phyloP scores from a whole-genome alignment of 768 basidiomycete genomes.

The Gloeophyllum trabeum region DNA sequence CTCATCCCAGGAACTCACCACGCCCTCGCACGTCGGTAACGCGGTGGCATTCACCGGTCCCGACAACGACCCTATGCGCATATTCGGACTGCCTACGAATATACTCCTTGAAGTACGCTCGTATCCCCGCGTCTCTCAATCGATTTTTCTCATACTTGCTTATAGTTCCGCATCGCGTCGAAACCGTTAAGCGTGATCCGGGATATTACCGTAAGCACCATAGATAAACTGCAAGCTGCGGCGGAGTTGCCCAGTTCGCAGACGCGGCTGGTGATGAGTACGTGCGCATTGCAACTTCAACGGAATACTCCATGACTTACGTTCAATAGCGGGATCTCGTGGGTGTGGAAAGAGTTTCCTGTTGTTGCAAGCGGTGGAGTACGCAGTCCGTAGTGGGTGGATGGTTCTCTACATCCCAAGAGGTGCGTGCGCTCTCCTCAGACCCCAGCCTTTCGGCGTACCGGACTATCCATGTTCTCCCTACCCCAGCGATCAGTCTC shows the following conservation, averaged over 20 bases:
- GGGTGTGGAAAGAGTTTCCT: constrained; percentile 80
- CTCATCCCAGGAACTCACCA: constrained; percentile 21
- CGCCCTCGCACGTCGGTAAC: constrained; percentile 26
- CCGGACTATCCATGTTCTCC: constrained; percentile 18
- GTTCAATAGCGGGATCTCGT: constrained; percentile 46
- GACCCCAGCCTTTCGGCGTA: too few relatives aligned
- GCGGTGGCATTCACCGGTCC: constrained; percentile 32
- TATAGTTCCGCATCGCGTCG: constrained; percentile 58
- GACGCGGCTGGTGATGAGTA: constrained; percentile 56
- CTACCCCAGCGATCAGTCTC: constrained; percentile 33
- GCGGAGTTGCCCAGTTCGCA: constrained; percentile 34
- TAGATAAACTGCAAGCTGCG: constrained; percentile 41
- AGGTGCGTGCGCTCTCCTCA: constrained; percentile 28
- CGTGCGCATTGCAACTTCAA: constrained; percentile 15
- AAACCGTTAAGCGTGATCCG: constrained; percentile 66
- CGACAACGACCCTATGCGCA: constrained; percentile 39
- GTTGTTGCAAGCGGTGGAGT: constrained; percentile 66
- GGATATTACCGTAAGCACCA: constrained; percentile 45
- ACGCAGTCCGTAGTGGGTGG: constrained; percentile 57
- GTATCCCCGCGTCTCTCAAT: background rate
- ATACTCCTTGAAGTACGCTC: constrained; percentile 56
- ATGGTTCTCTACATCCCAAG: constrained; percentile 80
- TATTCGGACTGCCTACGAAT: constrained; percentile 64
- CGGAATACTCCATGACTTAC: constrained; percentile 1
- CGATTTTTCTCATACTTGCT: constrained; percentile 1